Conservation (phyloP, 2,329 filamentous ascomycete species). For the Beauveria sp. region DNA sequence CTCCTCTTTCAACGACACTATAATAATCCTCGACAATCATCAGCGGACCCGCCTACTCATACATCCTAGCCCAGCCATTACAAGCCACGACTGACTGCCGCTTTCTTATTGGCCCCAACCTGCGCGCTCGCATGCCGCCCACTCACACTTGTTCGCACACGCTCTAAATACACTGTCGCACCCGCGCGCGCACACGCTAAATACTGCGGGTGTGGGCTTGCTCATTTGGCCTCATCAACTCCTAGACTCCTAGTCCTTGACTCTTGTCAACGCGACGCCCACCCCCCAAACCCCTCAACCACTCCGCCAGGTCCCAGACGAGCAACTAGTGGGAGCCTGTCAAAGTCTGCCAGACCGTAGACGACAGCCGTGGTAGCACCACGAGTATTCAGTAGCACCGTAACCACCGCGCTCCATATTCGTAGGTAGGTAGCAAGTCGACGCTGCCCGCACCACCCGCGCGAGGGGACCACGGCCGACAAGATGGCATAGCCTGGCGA, state of each 20-base stretch:
- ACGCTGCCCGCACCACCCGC: not conserved
- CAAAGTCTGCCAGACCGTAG: too few species aligned
- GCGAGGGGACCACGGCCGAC: not conserved
- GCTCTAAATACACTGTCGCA: conserved; percentile 6
- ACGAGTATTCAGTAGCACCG: not conserved
- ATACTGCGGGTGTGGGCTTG: conserved; percentile 8
- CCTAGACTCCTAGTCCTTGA: not conserved
- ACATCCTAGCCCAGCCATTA: not conserved
- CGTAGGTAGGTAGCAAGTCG: not conserved
- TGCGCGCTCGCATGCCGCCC: not conserved
- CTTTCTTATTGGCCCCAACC: not conserved
- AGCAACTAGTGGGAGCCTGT: not conserved
- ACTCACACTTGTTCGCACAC: conserved; percentile 5
- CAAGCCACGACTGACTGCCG: not conserved
- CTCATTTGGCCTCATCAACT: not conserved
- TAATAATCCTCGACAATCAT: not conserved
- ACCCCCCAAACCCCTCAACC: not conserved
- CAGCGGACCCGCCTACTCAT: not conserved
- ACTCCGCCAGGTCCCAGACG: not conserved
- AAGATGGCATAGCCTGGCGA: not conserved
- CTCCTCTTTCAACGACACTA: not conserved
- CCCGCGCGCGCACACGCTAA: conserved; percentile 4
- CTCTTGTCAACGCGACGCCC: not conserved
- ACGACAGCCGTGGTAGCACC: not conserved
- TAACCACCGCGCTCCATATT: not conserved